Conservation (phyloP, 768 basidiomycete species). For the Dendrothele bispora region DNA sequence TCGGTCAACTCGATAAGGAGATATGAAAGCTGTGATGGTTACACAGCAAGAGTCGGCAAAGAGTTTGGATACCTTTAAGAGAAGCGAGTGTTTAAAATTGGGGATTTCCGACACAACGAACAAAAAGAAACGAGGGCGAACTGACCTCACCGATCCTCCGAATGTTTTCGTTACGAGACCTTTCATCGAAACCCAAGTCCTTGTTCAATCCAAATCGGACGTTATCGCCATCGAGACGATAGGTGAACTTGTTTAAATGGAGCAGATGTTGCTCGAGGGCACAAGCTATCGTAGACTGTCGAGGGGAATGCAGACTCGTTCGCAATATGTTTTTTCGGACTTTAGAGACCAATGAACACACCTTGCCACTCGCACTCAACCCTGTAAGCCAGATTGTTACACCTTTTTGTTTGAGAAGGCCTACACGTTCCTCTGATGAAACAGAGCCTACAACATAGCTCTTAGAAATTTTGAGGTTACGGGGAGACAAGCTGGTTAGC, state of each 20-base stretch:
- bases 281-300: slow-evolving; percentile 93
- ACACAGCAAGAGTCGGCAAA: slow-evolving; percentile 89
- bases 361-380: slow-evolving; percentile 93
- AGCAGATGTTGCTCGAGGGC: slow-evolving; percentile 95
- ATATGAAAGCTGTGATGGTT: slow-evolving; percentile 95
- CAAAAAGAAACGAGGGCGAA: neutral
- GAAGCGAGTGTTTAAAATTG: slow-evolving; percentile 9
- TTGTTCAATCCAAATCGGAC: slow-evolving; percentile 95
- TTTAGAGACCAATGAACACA: slow-evolving; percentile 25
- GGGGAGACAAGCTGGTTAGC: neutral
- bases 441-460: slow-evolving; percentile 63
- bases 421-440: slow-evolving; percentile 59
- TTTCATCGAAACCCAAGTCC: slow-evolving; percentile 92
- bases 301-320: neutral
- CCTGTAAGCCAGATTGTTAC: slow-evolving; percentile 97
- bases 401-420: slow-evolving; percentile 76
- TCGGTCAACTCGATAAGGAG: slow-evolving; percentile 92
- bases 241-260: slow-evolving; percentile 80
- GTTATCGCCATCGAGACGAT: slow-evolving; percentile 96
- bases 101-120: too few species aligned
- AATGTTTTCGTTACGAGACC: slow-evolving; percentile 93
- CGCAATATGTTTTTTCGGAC: too few species aligned
- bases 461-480: neutral
- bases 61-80: slow-evolving; percentile 83
- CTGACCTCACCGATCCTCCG: slow-evolving; percentile 92